Base-by-base conservation (phyloP, 345 rosid species). In the Jatropha curcas region DNA sequence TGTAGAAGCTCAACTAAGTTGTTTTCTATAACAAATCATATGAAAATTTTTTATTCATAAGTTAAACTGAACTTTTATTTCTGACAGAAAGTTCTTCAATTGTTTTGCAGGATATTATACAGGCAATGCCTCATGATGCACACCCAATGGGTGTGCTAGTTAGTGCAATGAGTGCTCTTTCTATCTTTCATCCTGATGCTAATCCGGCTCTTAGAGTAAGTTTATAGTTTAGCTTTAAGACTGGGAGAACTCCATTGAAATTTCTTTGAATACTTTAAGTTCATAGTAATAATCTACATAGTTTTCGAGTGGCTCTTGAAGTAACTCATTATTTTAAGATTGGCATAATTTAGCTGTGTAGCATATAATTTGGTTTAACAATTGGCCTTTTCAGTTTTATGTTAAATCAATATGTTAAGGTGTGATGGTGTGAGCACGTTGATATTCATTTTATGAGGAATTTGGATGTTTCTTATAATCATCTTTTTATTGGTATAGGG, bases 111-210 rank as follows among this genome's bases (percentile, higher is more conserved):
- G 97, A 94, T 82, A 90, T 94, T 35, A 89, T 94, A 65, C 98
- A 92, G 65, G 74, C 92, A 20, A 94, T 95, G 99, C 99, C 99
- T 79, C 99, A 91, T 67, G 99, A 95, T 79, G 97, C 99, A 37
- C 99, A 95, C 67, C 99, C 99, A 30, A 95, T 92, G 99, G 97
- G 99, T 74, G 97, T 91, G 34, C 96, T 95, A 17, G 93, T 88
- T 80, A 95, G 96, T 84, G 97, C 97, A 28, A 91, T 95, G 88
- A 91, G 99, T 78, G 89, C 99, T n/a, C 98, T 95, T 74, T 92
- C 99, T 59, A 81, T 92, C 76, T 92, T 92, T 80, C 98, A 95
- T 74, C 99, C 99, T 28, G 99, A 95, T 87, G 98, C 99, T 48
- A 95, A 95, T 79, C 99, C 99, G 72, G 97, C 99, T 75, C 97